Conservation (phyloP, 2,329 filamentous ascomycete genomes). For the Mycosphaerelloides madeirae region DNA sequence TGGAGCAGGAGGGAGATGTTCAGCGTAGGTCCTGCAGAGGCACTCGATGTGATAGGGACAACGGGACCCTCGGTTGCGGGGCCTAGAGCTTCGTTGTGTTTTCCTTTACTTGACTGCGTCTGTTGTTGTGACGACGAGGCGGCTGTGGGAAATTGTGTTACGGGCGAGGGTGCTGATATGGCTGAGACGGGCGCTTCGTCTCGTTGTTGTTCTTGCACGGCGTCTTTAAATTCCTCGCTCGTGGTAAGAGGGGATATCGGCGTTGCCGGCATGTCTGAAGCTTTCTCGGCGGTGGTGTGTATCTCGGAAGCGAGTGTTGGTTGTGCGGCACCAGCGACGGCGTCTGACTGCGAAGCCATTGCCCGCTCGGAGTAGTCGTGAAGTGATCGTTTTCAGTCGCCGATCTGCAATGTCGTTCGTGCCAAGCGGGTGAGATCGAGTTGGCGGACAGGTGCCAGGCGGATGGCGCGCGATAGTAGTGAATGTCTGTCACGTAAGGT, state of each 20-base stretch:
- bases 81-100: slow-evolving; percentile 45
- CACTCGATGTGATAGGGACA: slow-evolving; percentile 26
- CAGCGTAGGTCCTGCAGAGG: slow-evolving; percentile 45
- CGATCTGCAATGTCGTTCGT: no score
- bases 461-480: no score
- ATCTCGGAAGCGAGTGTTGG: not conserved
- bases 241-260: slow-evolving; percentile 1
- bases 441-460: not conserved
- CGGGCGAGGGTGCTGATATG: not conserved
- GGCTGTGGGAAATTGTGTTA: slow-evolving; percentile 4
- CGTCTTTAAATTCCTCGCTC: slow-evolving; percentile 5
- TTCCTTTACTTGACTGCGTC: slow-evolving; percentile 33
- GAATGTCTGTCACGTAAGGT: no score
- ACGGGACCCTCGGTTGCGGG: slow-evolving; percentile 41
- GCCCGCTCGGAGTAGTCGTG: not conserved
- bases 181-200: no score
- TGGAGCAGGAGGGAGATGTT: slow-evolving; percentile 74
- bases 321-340: slow-evolving; percentile 15
- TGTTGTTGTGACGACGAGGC: slow-evolving; percentile 8
- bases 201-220: slow-evolving; percentile 4
- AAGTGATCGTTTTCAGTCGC: no score
- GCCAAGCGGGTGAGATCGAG: slow-evolving; percentile 1
- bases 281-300: slow-evolving; percentile 1
- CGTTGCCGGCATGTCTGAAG: slow-evolving; percentile 2
- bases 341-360: slow-evolving; percentile 10